Evolutionary conservation across 2,329 filamentous ascomycete species (phyloP).

Genomic region (Ascochyta rabiei): DNA sequence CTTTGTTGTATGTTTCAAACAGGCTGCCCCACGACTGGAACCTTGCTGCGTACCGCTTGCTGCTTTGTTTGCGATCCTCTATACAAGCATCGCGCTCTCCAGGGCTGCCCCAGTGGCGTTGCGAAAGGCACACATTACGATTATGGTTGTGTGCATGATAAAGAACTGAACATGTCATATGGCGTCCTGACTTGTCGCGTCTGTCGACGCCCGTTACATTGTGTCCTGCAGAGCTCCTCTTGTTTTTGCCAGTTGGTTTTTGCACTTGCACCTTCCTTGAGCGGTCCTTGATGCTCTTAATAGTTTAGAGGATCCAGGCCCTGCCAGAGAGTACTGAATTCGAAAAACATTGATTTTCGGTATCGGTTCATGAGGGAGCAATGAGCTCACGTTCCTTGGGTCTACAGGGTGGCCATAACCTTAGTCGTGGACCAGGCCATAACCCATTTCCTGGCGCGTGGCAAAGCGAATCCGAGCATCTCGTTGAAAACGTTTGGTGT

Average conservation of each 20-base stretch:
- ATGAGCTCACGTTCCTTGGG: background rate
- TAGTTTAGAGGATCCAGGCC: background rate
- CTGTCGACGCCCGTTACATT: background rate
- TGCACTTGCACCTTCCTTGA: background rate
- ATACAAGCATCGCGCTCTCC: background rate
- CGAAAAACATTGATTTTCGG: background rate
- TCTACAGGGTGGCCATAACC: background rate
- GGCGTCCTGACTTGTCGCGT: background rate
- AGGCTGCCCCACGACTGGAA: background rate
- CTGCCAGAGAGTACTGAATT: background rate
- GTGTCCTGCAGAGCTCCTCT: background rate
- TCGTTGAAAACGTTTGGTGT: background rate
- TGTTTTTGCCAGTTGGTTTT: background rate
- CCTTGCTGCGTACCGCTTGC: background rate
- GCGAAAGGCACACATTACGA: background rate
- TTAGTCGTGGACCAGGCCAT: background rate
- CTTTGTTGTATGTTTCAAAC: conserved; percentile 5
- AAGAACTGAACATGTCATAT: background rate
- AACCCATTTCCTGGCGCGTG: background rate
- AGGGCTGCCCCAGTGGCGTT: conserved; percentile 5
- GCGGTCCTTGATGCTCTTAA: background rate
- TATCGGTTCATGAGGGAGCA: background rate
- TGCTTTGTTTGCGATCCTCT: background rate
- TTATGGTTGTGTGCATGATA: background rate
- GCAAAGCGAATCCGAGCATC: background rate